A percentile compares a stretch with the other conserved stretches of the same genome.
Evolutionary conservation across 2,329 filamentous ascomycete genomes (phyloP).

Genomic region (Exophiala aquamarina): DNA sequence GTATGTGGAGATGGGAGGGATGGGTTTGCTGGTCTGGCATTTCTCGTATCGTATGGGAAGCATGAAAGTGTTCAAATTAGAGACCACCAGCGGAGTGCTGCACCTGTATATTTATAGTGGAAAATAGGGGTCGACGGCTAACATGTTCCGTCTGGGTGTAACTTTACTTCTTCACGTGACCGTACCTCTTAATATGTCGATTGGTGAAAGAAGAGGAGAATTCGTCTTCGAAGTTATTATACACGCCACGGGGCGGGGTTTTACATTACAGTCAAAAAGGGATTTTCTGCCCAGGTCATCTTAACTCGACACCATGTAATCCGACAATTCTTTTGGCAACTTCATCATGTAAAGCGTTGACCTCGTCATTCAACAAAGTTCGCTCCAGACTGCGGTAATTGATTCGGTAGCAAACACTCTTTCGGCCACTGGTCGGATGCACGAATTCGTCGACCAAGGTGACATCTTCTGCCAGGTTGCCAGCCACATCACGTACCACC

Average conservation of each 20-base stretch:
- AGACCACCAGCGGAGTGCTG: too few relatives aligned
- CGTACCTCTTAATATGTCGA: too few relatives aligned
- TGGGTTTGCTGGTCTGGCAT: too few relatives aligned
- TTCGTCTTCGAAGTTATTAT: background rate
- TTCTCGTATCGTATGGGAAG: too few relatives aligned
- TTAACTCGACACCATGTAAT: conserved; percentile 75
- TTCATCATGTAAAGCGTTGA: conserved; percentile 70
- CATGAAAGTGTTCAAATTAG: too few relatives aligned
- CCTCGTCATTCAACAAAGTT: conserved; percentile 81
- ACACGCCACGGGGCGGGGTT: background rate
- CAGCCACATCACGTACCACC: conserved; percentile 77
- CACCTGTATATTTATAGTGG: background rate
- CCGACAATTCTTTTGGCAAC: conserved; percentile 64
- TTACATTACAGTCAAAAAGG: background rate
- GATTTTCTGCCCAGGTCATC: conserved; percentile 43
- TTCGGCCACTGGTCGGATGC: conserved; percentile 79
- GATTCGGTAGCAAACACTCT: conserved; percentile 87
- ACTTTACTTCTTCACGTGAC: too few relatives aligned
- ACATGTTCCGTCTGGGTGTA: conserved; percentile 21
- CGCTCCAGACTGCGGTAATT: conserved; percentile 91
- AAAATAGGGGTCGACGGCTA: conserved; percentile 23
- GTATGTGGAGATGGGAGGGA: too few relatives aligned
- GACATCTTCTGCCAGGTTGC: conserved; percentile 86
- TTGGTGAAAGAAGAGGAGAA: too few relatives aligned
- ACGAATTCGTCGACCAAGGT: conserved; percentile 79